Conservation (phyloP, 768 basidiomycete species). For the Tulasnella sp. region DNA sequence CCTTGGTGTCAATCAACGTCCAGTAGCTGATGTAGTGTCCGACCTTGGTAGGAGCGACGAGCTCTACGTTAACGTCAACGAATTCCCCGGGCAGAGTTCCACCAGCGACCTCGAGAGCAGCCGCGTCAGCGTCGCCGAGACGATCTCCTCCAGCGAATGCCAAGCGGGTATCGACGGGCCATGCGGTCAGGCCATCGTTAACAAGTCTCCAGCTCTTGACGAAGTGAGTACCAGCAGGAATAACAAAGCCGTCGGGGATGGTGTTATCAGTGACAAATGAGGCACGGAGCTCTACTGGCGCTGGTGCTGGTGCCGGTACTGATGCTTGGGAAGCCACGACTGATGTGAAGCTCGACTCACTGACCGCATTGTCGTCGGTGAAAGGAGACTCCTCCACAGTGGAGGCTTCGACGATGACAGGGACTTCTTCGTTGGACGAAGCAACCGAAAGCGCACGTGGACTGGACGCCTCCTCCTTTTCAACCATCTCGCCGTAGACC, state of each 20-base stretch:
- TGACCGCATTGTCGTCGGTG: neutral
- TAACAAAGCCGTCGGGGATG: conserved; percentile 60
- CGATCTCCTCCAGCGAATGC: conserved; percentile 61
- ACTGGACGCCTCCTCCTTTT: neutral
- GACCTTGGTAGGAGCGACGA: conserved; percentile 71
- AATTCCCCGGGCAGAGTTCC: conserved; percentile 44
- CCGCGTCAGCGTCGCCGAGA: conserved; percentile 30
- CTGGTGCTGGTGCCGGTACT: too few species aligned
- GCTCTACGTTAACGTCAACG: conserved; percentile 60
- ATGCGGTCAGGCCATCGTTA: conserved; percentile 52
- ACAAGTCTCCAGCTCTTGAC: conserved; percentile 71
- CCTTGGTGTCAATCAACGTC: conserved; percentile 51
- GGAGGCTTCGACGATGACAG: neutral
- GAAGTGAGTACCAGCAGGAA: conserved; percentile 78
- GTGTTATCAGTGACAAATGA: conserved; percentile 54
- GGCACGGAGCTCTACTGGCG: too few species aligned
- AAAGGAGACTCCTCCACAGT: conserved; percentile 4
- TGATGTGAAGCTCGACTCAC: neutral
- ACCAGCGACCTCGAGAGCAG: conserved; percentile 40
- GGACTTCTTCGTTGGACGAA: neutral
- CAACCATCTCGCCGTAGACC: neutral
- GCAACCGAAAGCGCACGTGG: neutral
- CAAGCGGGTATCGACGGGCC: conserved; percentile 60
- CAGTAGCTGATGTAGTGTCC: conserved; percentile 72
- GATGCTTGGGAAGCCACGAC: too few species aligned